Conservation (phyloP, 495 filamentous ascomycete species). For the Tricharina praecox region DNA sequence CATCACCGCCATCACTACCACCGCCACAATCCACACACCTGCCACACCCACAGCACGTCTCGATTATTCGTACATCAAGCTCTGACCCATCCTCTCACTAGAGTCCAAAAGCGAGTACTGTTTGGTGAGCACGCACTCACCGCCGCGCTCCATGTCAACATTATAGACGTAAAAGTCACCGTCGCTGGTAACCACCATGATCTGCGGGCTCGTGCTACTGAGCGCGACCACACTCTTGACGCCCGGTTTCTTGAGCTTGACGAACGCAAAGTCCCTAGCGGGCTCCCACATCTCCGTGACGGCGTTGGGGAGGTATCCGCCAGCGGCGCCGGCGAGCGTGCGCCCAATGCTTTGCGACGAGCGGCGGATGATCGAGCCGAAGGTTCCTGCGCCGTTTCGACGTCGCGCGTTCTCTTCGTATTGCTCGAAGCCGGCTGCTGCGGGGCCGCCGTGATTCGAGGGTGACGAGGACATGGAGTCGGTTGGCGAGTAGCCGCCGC, state of each 20-base stretch:
- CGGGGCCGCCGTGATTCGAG: conserved; percentile 25
- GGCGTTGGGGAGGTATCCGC: conserved; percentile 75
- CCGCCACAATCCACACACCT: no score
- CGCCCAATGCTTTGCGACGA: conserved; percentile 92
- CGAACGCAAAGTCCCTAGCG: conserved; percentile 82
- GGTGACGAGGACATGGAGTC: conserved; percentile 22
- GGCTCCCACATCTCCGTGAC: conserved; percentile 98
- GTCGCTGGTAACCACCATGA: conserved; percentile 96
- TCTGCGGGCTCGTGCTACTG: conserved; percentile 78
- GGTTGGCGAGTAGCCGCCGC: conserved; percentile 17
- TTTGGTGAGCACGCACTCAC: conserved; percentile 80
- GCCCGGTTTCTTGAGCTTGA: conserved; percentile 63
- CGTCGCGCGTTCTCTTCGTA: conserved; percentile 20
- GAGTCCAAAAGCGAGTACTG: conserved; percentile 58
- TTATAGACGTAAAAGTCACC: conserved; percentile 88
- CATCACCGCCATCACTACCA: no score
- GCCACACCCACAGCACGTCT: no score
- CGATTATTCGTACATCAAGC: conserved; percentile 34
- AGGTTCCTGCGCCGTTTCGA: conserved; percentile 26
- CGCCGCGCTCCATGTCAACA: conserved; percentile 85
- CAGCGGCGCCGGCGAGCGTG: conserved; percentile 69
- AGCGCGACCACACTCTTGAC: conserved; percentile 74
- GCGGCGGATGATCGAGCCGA: conserved; percentile 84
- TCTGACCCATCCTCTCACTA: conserved; percentile 37
- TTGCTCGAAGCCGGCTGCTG: conserved; percentile 24